Evolutionary conservation across 2,329 filamentous ascomycete species (phyloP), one percentile per base, ranked within the genome.

Genomic region (Cyphellophora attinorum): DNA sequence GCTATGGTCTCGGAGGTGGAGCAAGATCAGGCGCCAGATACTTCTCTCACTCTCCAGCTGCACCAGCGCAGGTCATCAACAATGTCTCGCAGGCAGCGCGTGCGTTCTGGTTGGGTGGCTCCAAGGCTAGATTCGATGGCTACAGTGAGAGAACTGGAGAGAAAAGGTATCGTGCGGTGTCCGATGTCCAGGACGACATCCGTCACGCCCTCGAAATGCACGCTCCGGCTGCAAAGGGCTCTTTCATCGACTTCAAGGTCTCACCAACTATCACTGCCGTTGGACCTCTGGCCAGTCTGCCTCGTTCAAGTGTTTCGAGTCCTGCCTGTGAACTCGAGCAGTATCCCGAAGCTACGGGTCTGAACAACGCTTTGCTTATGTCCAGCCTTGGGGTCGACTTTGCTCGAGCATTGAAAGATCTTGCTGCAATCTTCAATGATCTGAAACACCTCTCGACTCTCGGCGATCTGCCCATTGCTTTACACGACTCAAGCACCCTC

Each of bases 51-150:
- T 75, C 78, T 1, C 85, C 89, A 2, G 81, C 84, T 6, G 76
- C 80, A 5, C 86, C 85, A 25, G 85, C 88, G 1, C 85, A 96
- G 57, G 85, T 96, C 30, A 75, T 96, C 33, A 82, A 91, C 58
- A 94, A 94, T 59, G 89, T 95, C n/a, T 93, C 85, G 10, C 79
- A 86, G 49, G 91, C 86, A 4, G 79, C 96, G 52, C 78, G 91
- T 35, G 88, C 86, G 10, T 95, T 98, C 61, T 81, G 85, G 62
- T 70, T 94, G n/a, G 86, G 83, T 0, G 91, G 91, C 0, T 78
- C 93, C 52, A 91, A 88, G 57, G 79, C 82, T 6, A 81, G 83
- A 38, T 95, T 88, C 50, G 83, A 94, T 55, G 89, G 89, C 10
- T 57, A 81, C 28, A 77, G 79, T 35, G 60, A 74, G 11, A 53